phyloP scores from a whole-genome alignment of 1,139 yeast species.

The Yamadazyma diospyri region DNA sequence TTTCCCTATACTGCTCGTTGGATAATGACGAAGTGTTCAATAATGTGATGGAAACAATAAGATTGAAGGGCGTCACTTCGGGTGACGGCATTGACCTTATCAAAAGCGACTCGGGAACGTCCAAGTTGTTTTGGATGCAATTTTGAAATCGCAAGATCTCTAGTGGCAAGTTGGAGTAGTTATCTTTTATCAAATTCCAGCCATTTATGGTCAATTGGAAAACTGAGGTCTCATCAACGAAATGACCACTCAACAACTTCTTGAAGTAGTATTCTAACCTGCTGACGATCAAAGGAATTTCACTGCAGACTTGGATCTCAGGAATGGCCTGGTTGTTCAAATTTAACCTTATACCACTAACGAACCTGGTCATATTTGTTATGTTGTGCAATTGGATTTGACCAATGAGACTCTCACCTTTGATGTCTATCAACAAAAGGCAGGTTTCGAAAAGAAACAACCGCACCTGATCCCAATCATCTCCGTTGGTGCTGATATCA shows the following conservation, averaged over 20 bases:
- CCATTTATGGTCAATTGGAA: constrained; percentile 51
- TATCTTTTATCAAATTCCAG: constrained; percentile 35
- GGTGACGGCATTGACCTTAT: constrained; percentile 37
- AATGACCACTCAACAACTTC: constrained; percentile 14
- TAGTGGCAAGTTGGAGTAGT: constrained; percentile 29
- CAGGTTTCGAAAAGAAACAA: constrained; percentile 38
- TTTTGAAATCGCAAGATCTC: constrained; percentile 38
- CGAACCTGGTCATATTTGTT: constrained; percentile 21
- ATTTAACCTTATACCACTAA: constrained; percentile 30
- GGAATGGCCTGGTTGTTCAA: constrained; percentile 41
- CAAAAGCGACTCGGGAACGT: constrained; percentile 36
- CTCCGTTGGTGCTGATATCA: constrained; percentile 36
- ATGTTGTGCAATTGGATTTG: constrained; percentile 29
- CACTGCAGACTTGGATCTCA: constrained; percentile 39
- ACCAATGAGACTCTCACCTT: constrained; percentile 32
- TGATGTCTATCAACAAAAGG: constrained; percentile 32
- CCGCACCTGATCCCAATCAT: constrained; percentile 32
- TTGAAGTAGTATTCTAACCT: constrained; percentile 40
- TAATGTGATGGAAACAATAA: constrained; percentile 47
- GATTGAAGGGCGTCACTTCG: constrained; percentile 38
- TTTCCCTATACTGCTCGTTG: constrained; percentile 30
- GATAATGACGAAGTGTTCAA: constrained; percentile 28
- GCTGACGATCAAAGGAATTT: constrained; percentile 30
- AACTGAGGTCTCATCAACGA: constrained; percentile 27
- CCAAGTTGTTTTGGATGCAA: constrained; percentile 30